These are phyloP conservation scores for Claviceps spartinae DNA, from an alignment of 2,329 filamentous ascomycete genomes.

Conservation along the genomic window DNA sequence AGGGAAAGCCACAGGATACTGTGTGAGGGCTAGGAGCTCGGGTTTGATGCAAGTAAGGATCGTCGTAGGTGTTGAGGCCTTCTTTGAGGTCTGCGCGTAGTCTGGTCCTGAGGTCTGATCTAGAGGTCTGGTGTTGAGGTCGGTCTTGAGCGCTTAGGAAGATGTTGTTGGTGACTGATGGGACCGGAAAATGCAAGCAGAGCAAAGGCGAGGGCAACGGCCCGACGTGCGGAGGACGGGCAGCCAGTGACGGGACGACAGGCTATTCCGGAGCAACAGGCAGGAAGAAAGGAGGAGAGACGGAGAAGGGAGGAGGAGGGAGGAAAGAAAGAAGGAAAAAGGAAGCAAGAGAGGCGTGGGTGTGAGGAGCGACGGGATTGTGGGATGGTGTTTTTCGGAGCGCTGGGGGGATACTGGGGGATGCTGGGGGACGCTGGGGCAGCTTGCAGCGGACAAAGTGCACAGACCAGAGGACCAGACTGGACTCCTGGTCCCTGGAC, in stretches of 20 bases:
- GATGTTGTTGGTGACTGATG: background rate
- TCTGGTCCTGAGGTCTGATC: too few relatives aligned
- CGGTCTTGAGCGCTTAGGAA: background rate
- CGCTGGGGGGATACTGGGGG: background rate
- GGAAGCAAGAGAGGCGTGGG: background rate
- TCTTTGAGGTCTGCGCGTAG: too few relatives aligned
- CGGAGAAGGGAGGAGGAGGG: background rate
- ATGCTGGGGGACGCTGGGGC: background rate
- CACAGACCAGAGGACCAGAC: too few relatives aligned
- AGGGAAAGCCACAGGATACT: background rate
- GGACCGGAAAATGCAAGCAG: background rate
- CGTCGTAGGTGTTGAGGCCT: background rate
- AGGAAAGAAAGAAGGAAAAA: background rate
- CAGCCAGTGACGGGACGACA: constrained; percentile 1
- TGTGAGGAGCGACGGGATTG: background rate
- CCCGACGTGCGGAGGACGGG: constrained; percentile 1
- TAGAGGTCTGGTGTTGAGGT: background rate
- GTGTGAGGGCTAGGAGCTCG: background rate
- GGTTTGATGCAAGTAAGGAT: background rate
- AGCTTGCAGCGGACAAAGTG: too few relatives aligned
- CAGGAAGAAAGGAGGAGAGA: background rate
- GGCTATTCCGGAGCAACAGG: background rate
- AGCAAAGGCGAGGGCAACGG: background rate
- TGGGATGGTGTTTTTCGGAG: constrained; percentile 1
- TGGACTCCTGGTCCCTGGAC: too few relatives aligned